A percentile compares a stretch with the other conserved stretches of the same genome.
phyloP scores from a whole-genome alignment of 352 stramenopile species.

The Phytophthora niederhauseri region DNA sequence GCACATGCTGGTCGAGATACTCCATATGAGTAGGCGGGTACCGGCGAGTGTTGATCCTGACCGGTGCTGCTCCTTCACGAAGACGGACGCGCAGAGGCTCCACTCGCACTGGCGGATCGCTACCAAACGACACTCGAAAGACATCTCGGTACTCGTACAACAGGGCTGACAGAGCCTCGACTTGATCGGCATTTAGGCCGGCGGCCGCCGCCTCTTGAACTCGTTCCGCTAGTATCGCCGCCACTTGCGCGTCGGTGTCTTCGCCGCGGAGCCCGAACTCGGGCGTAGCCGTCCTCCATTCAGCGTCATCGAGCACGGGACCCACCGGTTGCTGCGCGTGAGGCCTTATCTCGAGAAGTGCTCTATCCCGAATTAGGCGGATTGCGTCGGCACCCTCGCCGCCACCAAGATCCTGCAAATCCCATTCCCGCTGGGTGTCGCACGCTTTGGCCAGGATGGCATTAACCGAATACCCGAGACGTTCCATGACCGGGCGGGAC shows the following conservation, averaged over 20 bases:
- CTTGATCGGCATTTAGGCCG: neutral
- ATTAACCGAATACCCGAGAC: neutral
- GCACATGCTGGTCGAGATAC: slow-evolving; percentile 8
- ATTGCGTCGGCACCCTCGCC: neutral
- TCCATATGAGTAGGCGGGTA: slow-evolving; percentile 7
- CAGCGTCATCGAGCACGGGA: neutral
- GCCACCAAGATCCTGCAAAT: slow-evolving; percentile 14
- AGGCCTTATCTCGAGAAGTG: neutral
- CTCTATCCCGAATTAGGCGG: neutral
- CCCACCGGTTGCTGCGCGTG: neutral
- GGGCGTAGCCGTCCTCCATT: neutral
- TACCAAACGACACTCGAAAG: slow-evolving; percentile 5
- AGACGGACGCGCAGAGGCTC: neutral
- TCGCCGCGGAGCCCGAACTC: neutral
- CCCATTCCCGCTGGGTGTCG: slow-evolving; percentile 2
- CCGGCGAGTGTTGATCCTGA: neutral
- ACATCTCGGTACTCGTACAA: slow-evolving; percentile 8
- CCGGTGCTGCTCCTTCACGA: neutral
- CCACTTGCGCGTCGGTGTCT: neutral
- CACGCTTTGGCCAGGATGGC: neutral
- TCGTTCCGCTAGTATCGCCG: neutral
- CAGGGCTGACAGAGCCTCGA: neutral
- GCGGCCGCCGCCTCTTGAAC: neutral
- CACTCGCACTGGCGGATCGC: neutral
- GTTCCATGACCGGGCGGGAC: neutral